These are phyloP conservation scores for Zygoascus sp. DNA, from an alignment of 1,139 yeast genomes.

Conservation along the genomic window DNA sequence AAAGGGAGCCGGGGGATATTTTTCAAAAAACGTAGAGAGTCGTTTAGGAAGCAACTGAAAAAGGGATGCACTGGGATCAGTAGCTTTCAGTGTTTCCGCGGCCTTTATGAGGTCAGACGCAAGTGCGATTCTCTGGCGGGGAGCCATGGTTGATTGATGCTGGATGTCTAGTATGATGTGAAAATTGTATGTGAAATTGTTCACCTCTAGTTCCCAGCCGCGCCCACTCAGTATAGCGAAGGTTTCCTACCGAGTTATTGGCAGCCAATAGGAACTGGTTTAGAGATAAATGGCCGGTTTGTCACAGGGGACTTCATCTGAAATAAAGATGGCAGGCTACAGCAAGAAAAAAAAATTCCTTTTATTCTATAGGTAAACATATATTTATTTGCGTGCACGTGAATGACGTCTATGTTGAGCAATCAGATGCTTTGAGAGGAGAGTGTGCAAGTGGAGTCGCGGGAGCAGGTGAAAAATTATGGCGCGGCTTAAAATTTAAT, in stretches of 20 bases:
- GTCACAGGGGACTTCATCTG: too few species aligned
- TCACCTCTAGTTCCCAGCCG: too few species aligned
- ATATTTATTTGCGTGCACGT: too few species aligned
- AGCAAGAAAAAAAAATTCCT: too few species aligned
- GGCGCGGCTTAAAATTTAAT: not conserved
- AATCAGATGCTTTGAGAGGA: too few species aligned
- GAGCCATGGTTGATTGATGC: constrained; percentile 7
- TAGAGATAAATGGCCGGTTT: too few species aligned
- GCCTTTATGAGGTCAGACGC: constrained; percentile 8
- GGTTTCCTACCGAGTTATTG: not conserved
- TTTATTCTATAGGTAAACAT: too few species aligned
- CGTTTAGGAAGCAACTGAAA: constrained; percentile 46
- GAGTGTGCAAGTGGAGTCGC: too few species aligned
- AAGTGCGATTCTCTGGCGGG: constrained; percentile 4
- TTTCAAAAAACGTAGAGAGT: constrained; percentile 70
- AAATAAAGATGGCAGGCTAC: too few species aligned
- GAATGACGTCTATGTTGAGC: too few species aligned
- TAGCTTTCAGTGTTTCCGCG: constrained; percentile 2
- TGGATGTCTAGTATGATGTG: not conserved
- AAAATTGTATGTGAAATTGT: too few species aligned
- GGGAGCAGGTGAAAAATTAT: not conserved
- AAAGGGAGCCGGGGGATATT: constrained; percentile 84
- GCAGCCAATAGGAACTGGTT: not conserved
- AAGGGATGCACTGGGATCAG: not conserved
- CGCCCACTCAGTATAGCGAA: not conserved